phyloP scores from a whole-genome alignment of 1,284 basidiomycete species.

The Leccinum pachyderme region DNA sequence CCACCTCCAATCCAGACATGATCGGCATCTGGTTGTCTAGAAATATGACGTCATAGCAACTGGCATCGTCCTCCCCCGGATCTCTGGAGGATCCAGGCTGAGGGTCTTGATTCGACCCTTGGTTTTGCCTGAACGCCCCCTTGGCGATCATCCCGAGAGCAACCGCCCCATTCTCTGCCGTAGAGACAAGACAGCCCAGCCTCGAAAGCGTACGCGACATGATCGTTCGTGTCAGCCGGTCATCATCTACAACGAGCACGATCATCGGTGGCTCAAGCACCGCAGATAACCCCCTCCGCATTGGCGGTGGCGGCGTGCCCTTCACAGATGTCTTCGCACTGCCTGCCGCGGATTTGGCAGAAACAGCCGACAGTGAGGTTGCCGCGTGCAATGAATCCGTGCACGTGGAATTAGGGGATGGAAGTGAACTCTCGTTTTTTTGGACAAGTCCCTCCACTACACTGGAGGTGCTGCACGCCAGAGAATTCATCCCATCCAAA shows the following conservation, averaged over 20 bases:
- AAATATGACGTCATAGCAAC: constrained; percentile 67
- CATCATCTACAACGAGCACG: constrained; percentile 78
- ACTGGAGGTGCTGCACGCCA: constrained; percentile 1
- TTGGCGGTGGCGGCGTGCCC: constrained; percentile 21
- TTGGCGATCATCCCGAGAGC: constrained; percentile 75
- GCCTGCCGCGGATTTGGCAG: constrained; percentile 11
- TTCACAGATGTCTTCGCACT: constrained; percentile 13
- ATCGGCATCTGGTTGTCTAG: constrained; percentile 89
- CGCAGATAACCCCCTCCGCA: constrained; percentile 28
- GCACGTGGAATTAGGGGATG: constrained; percentile 4
- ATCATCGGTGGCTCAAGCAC: constrained; percentile 46
- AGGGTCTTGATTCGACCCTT: neutral
- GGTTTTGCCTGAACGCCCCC: constrained; percentile 4
- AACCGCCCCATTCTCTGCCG: constrained; percentile 85
- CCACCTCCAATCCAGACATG: constrained; percentile 74
- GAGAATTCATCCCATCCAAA: constrained; percentile 1
- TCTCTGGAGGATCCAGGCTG: neutral
- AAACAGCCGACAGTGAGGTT: constrained; percentile 1
- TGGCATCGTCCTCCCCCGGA: constrained; percentile 3
- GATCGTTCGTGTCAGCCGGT: constrained; percentile 74
- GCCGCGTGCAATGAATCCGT: constrained; percentile 1
- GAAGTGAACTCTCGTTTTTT: constrained; percentile 1
- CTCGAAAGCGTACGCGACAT: constrained; percentile 82
- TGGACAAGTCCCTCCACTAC: constrained; percentile 10
- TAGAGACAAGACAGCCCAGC: constrained; percentile 73